These are phyloP conservation scores for Acacia confusa DNA, from an alignment of 306 rosid genomes.

Conservation along the genomic window DNA sequence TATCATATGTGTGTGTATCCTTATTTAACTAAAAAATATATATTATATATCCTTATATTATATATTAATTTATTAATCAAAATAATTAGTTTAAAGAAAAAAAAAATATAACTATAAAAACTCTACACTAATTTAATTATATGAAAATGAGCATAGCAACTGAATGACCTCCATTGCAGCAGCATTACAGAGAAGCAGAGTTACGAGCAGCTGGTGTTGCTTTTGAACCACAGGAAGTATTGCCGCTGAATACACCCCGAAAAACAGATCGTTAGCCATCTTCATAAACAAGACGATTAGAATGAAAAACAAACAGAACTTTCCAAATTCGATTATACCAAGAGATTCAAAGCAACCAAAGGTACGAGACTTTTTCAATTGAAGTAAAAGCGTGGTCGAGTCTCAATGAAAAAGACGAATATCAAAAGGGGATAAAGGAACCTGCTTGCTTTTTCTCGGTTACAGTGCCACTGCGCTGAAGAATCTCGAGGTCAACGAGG, in stretches of 20 bases:
- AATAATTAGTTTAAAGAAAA: too few species aligned
- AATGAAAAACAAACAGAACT: background rate
- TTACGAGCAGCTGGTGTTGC: constrained; percentile 95
- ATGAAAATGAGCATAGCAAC: background rate
- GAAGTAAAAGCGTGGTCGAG: background rate
- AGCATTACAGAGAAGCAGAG: constrained; percentile 93
- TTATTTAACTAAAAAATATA: too few species aligned
- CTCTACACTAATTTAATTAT: too few species aligned
- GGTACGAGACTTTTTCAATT: background rate
- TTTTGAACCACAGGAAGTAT: constrained; percentile 94
- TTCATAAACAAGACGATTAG: background rate
- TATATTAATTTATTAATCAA: too few species aligned
- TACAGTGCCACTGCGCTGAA: constrained; percentile 81
- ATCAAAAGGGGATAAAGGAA: background rate
- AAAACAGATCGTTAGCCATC: background rate
- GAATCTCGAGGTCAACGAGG: constrained; percentile 95
- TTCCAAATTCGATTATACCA: background rate
- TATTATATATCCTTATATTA: too few species aligned
- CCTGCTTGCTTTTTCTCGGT: constrained; percentile 92
- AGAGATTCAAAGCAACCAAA: background rate
- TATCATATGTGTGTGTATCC: too few species aligned
- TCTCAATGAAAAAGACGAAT: background rate
- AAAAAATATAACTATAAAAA: too few species aligned
- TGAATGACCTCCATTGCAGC: constrained; percentile 81
- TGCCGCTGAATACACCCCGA: constrained; percentile 49